Evolutionary conservation across 371 early-diverging fungal species (phyloP).

Genomic region (Syncephalastrum contaminatum): DNA sequence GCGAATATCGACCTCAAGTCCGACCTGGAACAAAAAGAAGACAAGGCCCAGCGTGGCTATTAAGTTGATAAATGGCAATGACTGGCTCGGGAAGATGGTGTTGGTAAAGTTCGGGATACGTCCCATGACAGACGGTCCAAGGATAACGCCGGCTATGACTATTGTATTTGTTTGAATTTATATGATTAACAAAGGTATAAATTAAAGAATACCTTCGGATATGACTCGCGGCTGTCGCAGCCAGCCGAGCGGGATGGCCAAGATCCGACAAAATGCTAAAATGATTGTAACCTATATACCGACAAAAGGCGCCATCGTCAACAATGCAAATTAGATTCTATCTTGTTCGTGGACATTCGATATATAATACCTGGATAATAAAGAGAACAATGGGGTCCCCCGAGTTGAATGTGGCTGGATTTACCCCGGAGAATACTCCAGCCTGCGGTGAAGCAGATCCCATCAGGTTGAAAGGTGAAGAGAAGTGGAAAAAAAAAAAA

Average conservation of each 20-base stretch:
- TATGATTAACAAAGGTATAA: slow-evolving; percentile 18
- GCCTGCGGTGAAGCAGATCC: slow-evolving; percentile 40
- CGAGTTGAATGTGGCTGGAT: slow-evolving; percentile 56
- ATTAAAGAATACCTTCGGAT: slow-evolving; percentile 55
- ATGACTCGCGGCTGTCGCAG: slow-evolving; percentile 76
- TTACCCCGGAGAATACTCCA: slow-evolving; percentile 65
- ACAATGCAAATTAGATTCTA: background rate
- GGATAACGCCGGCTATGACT: slow-evolving; percentile 75
- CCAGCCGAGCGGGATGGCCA: slow-evolving; percentile 56
- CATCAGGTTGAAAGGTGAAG: slow-evolving; percentile 7
- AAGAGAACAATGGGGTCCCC: slow-evolving; percentile 63
- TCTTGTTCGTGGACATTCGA: too few relatives aligned
- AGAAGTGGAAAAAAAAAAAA: slow-evolving; percentile 5
- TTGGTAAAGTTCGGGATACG: slow-evolving; percentile 62
- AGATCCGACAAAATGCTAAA: slow-evolving; percentile 59
- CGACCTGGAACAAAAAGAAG: slow-evolving; percentile 89
- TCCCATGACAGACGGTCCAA: slow-evolving; percentile 79
- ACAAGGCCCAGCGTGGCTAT: slow-evolving; percentile 88
- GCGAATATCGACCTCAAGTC: slow-evolving; percentile 72
- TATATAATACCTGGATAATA: slow-evolving; percentile 59
- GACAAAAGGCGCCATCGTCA: background rate
- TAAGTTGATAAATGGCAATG: slow-evolving; percentile 70
- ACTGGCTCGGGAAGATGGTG: slow-evolving; percentile 63
- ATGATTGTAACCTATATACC: slow-evolving; percentile 60
- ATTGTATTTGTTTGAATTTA: background rate